Evolutionary conservation across 106 monocot species (phyloP).

Genomic region (Dendrobium catenatum): DNA sequence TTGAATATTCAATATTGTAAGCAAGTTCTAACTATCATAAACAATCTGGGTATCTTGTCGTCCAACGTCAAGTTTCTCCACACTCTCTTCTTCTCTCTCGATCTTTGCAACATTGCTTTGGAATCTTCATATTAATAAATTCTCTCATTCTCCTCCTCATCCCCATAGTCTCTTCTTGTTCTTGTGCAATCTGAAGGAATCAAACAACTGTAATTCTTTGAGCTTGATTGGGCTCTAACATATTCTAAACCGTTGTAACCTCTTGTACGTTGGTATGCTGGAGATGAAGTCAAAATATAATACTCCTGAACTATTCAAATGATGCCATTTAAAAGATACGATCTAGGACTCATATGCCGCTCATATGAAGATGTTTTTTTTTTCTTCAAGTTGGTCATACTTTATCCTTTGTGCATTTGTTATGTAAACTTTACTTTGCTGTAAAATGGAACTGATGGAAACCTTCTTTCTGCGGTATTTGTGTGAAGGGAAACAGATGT

Average conservation of each 20-base stretch:
- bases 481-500: constrained; percentile 58
- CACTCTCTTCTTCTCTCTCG: not conserved
- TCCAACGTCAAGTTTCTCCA: not conserved
- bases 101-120: not conserved
- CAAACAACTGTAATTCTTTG: not conserved
- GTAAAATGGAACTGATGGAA: constrained; percentile 2
- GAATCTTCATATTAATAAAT: no score
- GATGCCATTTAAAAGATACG: not conserved
- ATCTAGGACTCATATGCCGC: not conserved
- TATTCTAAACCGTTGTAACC: not conserved
- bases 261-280: not conserved
- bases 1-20: not conserved
- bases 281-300: not conserved
- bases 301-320: not conserved
- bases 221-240: not conserved
- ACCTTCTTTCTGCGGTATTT: not conserved
- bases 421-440: not conserved
- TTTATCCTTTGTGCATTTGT: not conserved
- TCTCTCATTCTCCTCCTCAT: no score
- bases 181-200: not conserved
- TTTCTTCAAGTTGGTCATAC: not conserved
- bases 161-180: not conserved
- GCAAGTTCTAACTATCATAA: not conserved
- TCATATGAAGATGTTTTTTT: not conserved
- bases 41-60: not conserved